Evolutionary conservation across 805 yeast genomes (phyloP), one percentile per base, ranked within the genome.

Genomic region (Kuraishia hungarica): DNA sequence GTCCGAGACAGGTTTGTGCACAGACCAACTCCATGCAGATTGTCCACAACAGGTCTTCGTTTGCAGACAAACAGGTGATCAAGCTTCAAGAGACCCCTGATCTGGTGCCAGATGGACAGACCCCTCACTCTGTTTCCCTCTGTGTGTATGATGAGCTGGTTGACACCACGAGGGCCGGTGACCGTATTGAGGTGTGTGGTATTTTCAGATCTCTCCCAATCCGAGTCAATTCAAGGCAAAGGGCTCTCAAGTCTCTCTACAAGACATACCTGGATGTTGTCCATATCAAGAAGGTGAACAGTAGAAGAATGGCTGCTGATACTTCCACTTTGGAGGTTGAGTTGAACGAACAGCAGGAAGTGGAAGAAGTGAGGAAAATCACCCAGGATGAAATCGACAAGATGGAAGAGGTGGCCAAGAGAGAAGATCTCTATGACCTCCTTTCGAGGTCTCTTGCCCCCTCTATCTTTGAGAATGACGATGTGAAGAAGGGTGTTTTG

Each of bases 121-220:
- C 99, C 2, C 99, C 99, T 1, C 99, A 94, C 70, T 86, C 97
- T 15, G 89, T 94, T 51, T 89, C 96, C 6, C 74, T 94, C 28
- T 90, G 97, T 74, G 96, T 89, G 1, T 94, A 93, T 67, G 99
- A 94, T 70, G 98, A 94, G 68, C 77, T 94, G 58, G 99, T 94
- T 1, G 99, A 94, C 69, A 79, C 88, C 54, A 87, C 96, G 64
- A 81, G 96, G 63, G 97, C 99, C 8, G 99, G 99, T 77, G 99
- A 94, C 69, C 81, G 97, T 57, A 80, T 94, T 51, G 97, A 93
- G 69, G 96, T 92, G 20, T 91, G 97, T 56, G 99, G 99, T 58
- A 86, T 96, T 47, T 94, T 91, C 74, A 80, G 97, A 68, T 89
- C 97, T 0, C 81, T 89, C 17, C 97, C 99, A 1, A 96, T 93